A percentile compares a stretch with the other conserved stretches of the same genome.
Evolutionary conservation across 2,329 filamentous ascomycete species (phyloP).

Genomic region (Cercospora citrullina): DNA sequence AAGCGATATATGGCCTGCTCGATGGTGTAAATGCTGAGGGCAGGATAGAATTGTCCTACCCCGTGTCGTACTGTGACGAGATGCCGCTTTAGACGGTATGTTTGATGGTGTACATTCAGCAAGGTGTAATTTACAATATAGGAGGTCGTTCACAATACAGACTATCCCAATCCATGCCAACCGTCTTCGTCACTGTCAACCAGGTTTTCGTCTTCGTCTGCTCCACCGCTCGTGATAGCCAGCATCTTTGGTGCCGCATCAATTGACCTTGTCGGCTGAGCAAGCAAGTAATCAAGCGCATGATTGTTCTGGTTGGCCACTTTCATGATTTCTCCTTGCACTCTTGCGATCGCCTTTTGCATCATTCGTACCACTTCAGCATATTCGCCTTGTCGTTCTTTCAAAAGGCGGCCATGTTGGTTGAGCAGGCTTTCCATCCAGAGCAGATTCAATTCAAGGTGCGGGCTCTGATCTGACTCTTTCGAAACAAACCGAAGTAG

Average conservation of each 20-base stretch:
- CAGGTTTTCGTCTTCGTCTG: slow-evolving; percentile 29
- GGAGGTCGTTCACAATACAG: not conserved
- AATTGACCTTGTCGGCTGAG: slow-evolving; percentile 32
- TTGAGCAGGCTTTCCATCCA: slow-evolving; percentile 85
- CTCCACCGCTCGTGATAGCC: slow-evolving; percentile 24
- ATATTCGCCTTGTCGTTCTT: slow-evolving; percentile 74
- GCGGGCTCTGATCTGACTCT: slow-evolving; percentile 84
- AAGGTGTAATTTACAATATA: not conserved
- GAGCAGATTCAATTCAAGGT: slow-evolving; percentile 89
- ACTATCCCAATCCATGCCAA: slow-evolving; percentile 37
- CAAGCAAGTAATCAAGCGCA: slow-evolving; percentile 77
- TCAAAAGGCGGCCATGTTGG: slow-evolving; percentile 81
- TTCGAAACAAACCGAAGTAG: slow-evolving; percentile 84
- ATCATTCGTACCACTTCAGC: slow-evolving; percentile 83
- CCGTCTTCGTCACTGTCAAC: slow-evolving; percentile 41
- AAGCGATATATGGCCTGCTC: not conserved
- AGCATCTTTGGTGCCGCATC: slow-evolving; percentile 18
- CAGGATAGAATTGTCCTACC: not conserved
- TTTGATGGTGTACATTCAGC: not conserved
- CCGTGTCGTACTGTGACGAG: not conserved
- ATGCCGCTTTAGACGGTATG: not conserved
- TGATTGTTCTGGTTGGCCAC: slow-evolving; percentile 87
- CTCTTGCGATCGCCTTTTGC: slow-evolving; percentile 74
- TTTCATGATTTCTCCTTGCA: slow-evolving; percentile 78
- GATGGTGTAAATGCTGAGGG: not conserved